Evolutionary conservation across 1,139 yeast species (phyloP).

Genomic region (Candida sojae): DNA sequence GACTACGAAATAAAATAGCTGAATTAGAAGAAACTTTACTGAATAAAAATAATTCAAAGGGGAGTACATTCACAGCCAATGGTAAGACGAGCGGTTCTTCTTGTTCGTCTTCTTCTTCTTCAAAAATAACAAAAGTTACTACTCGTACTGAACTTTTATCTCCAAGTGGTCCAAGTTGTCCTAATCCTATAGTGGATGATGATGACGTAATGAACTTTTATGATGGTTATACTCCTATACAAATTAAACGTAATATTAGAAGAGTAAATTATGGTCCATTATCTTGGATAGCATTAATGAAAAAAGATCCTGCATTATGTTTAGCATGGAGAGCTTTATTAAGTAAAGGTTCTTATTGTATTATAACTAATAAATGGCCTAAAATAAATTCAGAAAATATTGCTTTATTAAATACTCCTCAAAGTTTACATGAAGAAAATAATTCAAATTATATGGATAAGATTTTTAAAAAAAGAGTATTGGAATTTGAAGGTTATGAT

Average conservation of each 20-base stretch:
- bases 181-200: slow-evolving; percentile 25
- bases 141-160: slow-evolving; percentile 4
- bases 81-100: too few species aligned
- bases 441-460: slow-evolving; percentile 19
- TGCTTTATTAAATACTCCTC: slow-evolving; percentile 18
- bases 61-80: slow-evolving; percentile 4
- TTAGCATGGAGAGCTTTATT: slow-evolving; percentile 30
- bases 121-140: slow-evolving; percentile 27
- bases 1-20: slow-evolving; percentile 5
- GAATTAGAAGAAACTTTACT: slow-evolving; percentile 2
- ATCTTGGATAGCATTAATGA: slow-evolving; percentile 48
- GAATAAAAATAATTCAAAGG: background rate
- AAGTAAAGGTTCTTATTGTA: slow-evolving; percentile 19
- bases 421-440: slow-evolving; percentile 15
- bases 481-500: slow-evolving; percentile 37
- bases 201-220: slow-evolving; percentile 40
- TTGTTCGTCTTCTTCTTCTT: too few species aligned
- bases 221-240: slow-evolving; percentile 43
- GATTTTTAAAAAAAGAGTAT: slow-evolving; percentile 31
- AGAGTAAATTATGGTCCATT: slow-evolving; percentile 51
- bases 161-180: slow-evolving; percentile 7
- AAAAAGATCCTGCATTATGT: slow-evolving; percentile 48
- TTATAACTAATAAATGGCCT: slow-evolving; percentile 15
- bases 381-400: slow-evolving; percentile 23
- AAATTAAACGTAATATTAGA: slow-evolving; percentile 31